Conservation (phyloP, 345 rosid genomes). For the Aurinia saxatilis region DNA sequence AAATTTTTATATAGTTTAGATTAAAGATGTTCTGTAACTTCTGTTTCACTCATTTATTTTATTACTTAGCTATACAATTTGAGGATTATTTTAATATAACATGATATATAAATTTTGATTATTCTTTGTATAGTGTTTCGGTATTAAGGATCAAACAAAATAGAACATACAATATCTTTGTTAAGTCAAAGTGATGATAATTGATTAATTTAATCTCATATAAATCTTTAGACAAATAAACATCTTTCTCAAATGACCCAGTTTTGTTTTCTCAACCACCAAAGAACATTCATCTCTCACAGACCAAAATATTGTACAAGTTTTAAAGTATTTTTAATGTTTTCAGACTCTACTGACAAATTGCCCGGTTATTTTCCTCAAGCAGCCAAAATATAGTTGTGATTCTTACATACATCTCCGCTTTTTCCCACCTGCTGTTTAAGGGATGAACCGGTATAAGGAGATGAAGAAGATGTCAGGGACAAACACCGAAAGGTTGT, state of each 20-base stretch:
- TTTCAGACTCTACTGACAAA: background rate
- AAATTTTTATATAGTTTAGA: background rate
- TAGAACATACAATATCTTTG: background rate
- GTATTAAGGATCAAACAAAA: background rate
- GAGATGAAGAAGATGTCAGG: conserved; percentile 54
- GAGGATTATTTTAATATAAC: background rate
- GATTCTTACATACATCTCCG: conserved; percentile 21
- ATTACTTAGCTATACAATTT: too few relatives aligned
- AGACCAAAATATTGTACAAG: background rate
- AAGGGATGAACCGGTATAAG: conserved; percentile 21
- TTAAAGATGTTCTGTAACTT: background rate
- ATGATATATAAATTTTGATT: conserved; percentile 9
- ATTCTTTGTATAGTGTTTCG: background rate
- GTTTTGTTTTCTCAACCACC: background rate
- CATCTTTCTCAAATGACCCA: background rate
- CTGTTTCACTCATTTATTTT: too few relatives aligned
- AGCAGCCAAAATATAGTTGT: background rate
- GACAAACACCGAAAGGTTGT: conserved; percentile 41
- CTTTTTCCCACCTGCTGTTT: conserved; percentile 26
- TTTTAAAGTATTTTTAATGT: conserved; percentile 1
- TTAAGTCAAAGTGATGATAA: background rate
- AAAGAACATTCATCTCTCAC: background rate
- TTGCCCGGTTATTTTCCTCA: background rate
- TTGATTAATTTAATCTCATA: too few relatives aligned
- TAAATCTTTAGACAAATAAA: background rate